phyloP scores from a whole-genome alignment of 805 yeast genomes.

The Yarrowia sp. region DNA sequence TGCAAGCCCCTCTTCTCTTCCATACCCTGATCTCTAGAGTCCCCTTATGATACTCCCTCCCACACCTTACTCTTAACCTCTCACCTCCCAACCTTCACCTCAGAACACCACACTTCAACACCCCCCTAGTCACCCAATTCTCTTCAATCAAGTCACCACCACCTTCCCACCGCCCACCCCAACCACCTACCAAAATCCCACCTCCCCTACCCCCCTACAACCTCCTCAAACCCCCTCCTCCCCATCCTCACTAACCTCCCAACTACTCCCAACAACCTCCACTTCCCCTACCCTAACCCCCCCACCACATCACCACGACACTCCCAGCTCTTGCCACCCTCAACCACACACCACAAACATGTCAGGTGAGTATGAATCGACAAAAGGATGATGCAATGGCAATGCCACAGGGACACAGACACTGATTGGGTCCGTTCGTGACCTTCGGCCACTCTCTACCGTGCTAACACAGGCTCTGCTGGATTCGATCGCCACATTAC shows the following conservation, averaged over 20 bases:
- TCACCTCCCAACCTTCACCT: no score
- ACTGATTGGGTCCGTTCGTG: no score
- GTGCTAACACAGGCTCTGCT: conserved; percentile 55
- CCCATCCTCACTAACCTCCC: not conserved
- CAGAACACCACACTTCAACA: no score
- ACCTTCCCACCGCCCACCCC: not conserved
- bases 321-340: not conserved
- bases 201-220: not conserved
- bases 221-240: not conserved
- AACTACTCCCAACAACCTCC: not conserved
- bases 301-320: not conserved
- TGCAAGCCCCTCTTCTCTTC: no score
- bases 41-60: no score
- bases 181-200: not conserved
- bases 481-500: conserved; percentile 99
- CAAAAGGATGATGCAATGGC: no score
- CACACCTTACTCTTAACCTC: no score
- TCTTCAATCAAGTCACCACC: no score
- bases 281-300: conserved; percentile 9
- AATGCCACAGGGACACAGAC: no score
- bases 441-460: not conserved
- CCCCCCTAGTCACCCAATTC: no score
- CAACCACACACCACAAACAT: not conserved
- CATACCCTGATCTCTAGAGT: no score
- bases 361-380: conserved; percentile 8